Evolutionary conservation across 495 filamentous ascomycete genomes (phyloP).

Genomic region (Daldinia grandis): DNA sequence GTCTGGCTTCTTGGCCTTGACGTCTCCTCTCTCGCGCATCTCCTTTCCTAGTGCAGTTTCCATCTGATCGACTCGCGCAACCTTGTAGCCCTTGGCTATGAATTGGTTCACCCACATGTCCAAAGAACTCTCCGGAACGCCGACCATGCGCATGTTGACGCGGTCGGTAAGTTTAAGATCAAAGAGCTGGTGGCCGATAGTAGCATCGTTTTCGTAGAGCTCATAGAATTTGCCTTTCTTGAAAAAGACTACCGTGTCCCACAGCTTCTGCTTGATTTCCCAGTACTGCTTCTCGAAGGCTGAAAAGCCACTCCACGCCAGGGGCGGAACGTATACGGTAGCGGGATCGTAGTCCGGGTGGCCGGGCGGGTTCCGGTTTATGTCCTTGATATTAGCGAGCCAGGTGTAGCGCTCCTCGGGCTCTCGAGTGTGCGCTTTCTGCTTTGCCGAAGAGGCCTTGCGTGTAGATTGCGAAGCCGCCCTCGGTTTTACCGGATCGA

Average conservation of each 20-base stretch:
- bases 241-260: constrained; percentile 98
- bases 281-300: constrained; percentile 99
- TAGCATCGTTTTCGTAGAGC: constrained; percentile 97
- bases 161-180: constrained; percentile 97
- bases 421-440: constrained; percentile 78
- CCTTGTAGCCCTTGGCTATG: constrained; percentile 93
- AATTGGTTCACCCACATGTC: constrained; percentile 95
- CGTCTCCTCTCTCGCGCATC: constrained; percentile 87
- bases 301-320: constrained; percentile 80
- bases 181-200: constrained; percentile 95
- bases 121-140: constrained; percentile 88
- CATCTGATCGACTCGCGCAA: constrained; percentile 94
- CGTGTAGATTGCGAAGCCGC: constrained; percentile 48
- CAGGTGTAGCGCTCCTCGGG: constrained; percentile 86
- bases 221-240: constrained; percentile 99
- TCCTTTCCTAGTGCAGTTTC: constrained; percentile 96
- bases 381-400: constrained; percentile 85
- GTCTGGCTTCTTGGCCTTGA: constrained; percentile 69
- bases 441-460: constrained; percentile 65
- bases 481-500: constrained; percentile 65
- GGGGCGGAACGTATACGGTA: constrained; percentile 84
- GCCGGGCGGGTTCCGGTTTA: constrained; percentile 78
- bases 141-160: constrained; percentile 99
- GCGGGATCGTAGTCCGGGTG: constrained; percentile 93
- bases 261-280: constrained; percentile 98